Evolutionary conservation across 2,329 filamentous ascomycete species (phyloP), one percentile per base, ranked within the genome.

Genomic region (Calonectria hongkongensis): DNA sequence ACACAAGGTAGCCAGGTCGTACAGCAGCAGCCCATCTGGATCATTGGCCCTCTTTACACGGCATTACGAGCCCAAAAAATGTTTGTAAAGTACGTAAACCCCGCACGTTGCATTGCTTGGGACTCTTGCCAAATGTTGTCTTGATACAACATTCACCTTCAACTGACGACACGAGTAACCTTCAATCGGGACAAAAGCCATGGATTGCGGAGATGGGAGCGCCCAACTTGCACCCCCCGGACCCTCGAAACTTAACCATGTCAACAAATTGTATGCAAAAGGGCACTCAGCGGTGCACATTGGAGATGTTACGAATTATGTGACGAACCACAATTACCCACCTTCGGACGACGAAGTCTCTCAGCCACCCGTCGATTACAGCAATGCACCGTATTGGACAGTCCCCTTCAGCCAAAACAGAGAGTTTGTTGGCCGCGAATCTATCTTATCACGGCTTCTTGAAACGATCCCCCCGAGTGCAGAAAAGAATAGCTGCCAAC

Each of bases 391-490:
- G 12, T 41, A 58, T 58, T 41, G 54, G 33, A 36, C 60, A 21
- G 60, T 82, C 21, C 76, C 78, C 8, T 81, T 82, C 43, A 75
- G 71, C n/a, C 75, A 76, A 3, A 82, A 82, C 45, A 41, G 69
- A 36, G 48, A 68, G 10, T 83, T 82, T 54, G 71, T 81, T 13
- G 79, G 81, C 8, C 75, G 81, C 0, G 66, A 72, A 43, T 21
- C 16, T 1, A 39, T 66, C 7, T n/a, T 72, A 15, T 16, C 12
- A 74, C 8, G 12, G 27, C 2, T 76, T 77, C 7, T 56, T 80
- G 0, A 30, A 18, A 15, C 0, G 0, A 16, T 33, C 50, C 10
- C 58, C 27, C 15, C 54, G 39, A 0, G n/a, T 56, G 21, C 71
- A 0, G 41, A 71, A 2, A 50, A 30, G 0, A n/a, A 66, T 0